Base-by-base conservation (phyloP, 148 eudicot species). In the Camellia sinensis region DNA sequence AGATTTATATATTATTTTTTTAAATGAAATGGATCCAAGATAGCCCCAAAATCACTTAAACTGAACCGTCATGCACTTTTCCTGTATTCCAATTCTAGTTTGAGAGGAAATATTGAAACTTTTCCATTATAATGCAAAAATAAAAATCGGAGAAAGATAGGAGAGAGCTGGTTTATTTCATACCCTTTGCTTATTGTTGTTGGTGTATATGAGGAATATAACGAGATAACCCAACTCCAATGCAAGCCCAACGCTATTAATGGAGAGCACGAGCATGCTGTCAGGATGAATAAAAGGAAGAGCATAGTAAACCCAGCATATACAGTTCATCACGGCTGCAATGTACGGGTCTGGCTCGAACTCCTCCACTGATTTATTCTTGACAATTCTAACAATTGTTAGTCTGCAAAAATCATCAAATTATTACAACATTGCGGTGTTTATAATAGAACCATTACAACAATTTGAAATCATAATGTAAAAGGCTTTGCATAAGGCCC, bases 301-400 rank as follows among this genome's bases (percentile, higher is more conserved):
- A 18, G 91, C 91, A 14, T 90, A 90, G 19, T 86, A 88, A 2
- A 90, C 41, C 92, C 92, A 90, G 59, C 85, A 62, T 0, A 84
- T 18, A 69, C 92, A 90, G 79, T 85, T 88, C 68, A 90, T 75
- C 7, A 67, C 66, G 5, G 82, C 11, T 3, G 87, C 86, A 15
- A 90, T 60, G 71, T 86, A 88, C 0, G 89, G 88, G 15, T 80
- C 54, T 2, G 84, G 82, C 18, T 77, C 43, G 77, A 86, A 90
- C 66, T 80, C 89, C 81, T 86, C 89, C 61, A 85, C 90, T 41
- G 73, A 70, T 60, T 82, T 88, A 1, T 84, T 88, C 77, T 83
- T 84, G 7, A 2, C 0, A 8, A 86, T 83, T 71, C 87, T 80
- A 44, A 21, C 17, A 0, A 84, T 37, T 1, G 87, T 83, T 22